Base-by-base conservation (phyloP, 768 basidiomycete species). In the Mycena vulgaris region DNA sequence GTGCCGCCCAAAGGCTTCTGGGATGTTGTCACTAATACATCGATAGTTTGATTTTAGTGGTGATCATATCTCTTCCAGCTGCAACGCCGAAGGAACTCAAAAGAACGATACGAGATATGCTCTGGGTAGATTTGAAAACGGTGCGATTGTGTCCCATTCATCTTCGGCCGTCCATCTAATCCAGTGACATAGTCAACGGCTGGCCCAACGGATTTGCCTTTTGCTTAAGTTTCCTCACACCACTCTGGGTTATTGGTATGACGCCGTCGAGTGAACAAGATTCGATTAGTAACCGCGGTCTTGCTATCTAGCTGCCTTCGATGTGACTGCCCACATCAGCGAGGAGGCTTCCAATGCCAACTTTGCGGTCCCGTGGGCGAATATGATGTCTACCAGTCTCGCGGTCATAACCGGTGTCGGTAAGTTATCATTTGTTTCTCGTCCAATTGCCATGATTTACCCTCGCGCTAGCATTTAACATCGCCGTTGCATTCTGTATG, bases 331-430 rank as follows among this genome's bases (percentile, higher is more conserved):
- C 1, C 87, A 88, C 72, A 87, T 88, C 63, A 87, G 85, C 56
- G 87, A 88, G 63, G 87, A 88, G 74, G 86, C 86, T 16, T 83
- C 84, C 14, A 89, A 89, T 68, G 89, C 89, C 10, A 83, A 83
- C 28, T 81, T 80, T 0, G 87, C 87, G 13, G 88, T 89, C 16
- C 89, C 89, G 2, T 86, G 84, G 82, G 88, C 87, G 21, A 89
- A 89, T 61, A 81, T 80, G 51, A 68, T 68, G 40, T 80, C 89
- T 9, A 83, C 85, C 35, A 80, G 76, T 7, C 82, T 86, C 42
- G 42, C 42, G 42, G 42, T 45, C 42, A 45, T 45, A 45, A n/a
- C 42, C 42, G 42, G 42, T 45, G 42, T 45, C 42, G 42, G 42
- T 45, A 45, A 45, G 42, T 45, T 45, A 45, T 45, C n/a, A n/a